Evolutionary conservation across 257 asterid species (phyloP).

Genomic region (Solanum bulbocastanum): DNA sequence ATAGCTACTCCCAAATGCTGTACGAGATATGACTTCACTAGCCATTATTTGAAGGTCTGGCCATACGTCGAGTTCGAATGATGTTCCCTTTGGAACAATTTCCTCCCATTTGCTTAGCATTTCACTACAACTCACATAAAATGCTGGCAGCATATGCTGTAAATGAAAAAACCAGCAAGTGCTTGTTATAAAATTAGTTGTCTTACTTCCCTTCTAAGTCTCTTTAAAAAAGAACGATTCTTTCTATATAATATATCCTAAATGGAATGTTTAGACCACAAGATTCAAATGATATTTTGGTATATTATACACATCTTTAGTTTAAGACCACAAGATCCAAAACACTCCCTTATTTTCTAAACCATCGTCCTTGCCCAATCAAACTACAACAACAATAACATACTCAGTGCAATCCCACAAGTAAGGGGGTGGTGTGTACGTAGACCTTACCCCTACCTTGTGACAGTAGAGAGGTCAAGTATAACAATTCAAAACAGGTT

Average conservation of each 20-base stretch:
- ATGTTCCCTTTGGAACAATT: constrained; percentile 2
- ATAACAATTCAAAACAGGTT: too few species aligned
- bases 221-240: background rate
- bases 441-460: too few species aligned
- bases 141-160: constrained; percentile 38
- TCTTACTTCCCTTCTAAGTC: background rate
- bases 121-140: constrained; percentile 18
- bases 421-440: too few species aligned
- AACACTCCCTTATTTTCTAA: too few species aligned
- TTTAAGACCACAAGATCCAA: background rate
- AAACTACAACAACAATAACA: too few species aligned
- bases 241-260: background rate
- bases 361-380: too few species aligned
- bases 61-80: constrained; percentile 30
- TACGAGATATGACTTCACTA: constrained; percentile 29
- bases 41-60: constrained; percentile 22
- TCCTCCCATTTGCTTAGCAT: constrained; percentile 29
- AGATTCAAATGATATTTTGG: background rate
- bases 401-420: too few species aligned
- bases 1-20: constrained; percentile 43
- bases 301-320: background rate
- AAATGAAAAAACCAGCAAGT: background rate
- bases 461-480: too few species aligned
- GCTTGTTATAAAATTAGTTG: background rate
- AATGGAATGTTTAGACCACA: background rate